Evolutionary conservation across 495 filamentous ascomycete species (phyloP).

Genomic region (Aspergillus sclerotiicarbonarius): DNA sequence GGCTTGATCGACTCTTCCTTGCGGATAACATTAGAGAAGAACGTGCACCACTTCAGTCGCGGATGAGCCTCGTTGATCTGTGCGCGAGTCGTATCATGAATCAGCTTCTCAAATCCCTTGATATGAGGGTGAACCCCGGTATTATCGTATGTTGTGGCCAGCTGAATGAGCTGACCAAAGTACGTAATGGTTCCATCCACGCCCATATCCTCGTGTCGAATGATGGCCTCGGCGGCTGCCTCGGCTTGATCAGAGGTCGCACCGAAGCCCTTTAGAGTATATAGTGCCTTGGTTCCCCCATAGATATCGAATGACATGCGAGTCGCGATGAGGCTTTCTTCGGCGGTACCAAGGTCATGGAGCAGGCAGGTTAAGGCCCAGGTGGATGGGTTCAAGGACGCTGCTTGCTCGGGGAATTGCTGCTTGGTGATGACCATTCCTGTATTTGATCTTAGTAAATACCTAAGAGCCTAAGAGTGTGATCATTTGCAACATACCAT

Average conservation of each 20-base stretch:
- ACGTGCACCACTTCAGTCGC: slow-evolving; percentile 22
- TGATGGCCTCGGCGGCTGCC: slow-evolving; percentile 68
- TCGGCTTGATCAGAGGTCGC: slow-evolving; percentile 37
- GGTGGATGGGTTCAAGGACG: slow-evolving; percentile 31
- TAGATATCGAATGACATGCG: slow-evolving; percentile 49
- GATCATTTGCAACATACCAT: slow-evolving; percentile 51
- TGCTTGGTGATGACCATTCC: slow-evolving; percentile 29
- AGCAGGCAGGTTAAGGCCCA: slow-evolving; percentile 63
- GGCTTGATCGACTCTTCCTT: slow-evolving; percentile 65
- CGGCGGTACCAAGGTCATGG: slow-evolving; percentile 71
- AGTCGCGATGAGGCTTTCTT: slow-evolving; percentile 57
- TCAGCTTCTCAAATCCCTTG: slow-evolving; percentile 14
- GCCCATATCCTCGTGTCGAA: slow-evolving; percentile 71
- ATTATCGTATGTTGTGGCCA: slow-evolving; percentile 75
- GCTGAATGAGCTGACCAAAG: slow-evolving; percentile 66
- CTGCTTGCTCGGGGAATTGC: slow-evolving; percentile 23
- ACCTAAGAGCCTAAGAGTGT: too few species aligned
- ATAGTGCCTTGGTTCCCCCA: slow-evolving; percentile 42
- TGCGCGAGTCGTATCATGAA: slow-evolving; percentile 17
- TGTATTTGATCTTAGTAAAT: slow-evolving; percentile 3
- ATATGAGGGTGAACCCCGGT: slow-evolving; percentile 23
- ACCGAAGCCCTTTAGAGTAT: slow-evolving; percentile 56
- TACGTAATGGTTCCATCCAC: slow-evolving; percentile 62
- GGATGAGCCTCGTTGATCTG: slow-evolving; percentile 24
- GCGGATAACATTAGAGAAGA: slow-evolving; percentile 38